Evolutionary conservation across 495 filamentous ascomycete genomes (phyloP).

Genomic region (Trichoderma erinaceum): DNA sequence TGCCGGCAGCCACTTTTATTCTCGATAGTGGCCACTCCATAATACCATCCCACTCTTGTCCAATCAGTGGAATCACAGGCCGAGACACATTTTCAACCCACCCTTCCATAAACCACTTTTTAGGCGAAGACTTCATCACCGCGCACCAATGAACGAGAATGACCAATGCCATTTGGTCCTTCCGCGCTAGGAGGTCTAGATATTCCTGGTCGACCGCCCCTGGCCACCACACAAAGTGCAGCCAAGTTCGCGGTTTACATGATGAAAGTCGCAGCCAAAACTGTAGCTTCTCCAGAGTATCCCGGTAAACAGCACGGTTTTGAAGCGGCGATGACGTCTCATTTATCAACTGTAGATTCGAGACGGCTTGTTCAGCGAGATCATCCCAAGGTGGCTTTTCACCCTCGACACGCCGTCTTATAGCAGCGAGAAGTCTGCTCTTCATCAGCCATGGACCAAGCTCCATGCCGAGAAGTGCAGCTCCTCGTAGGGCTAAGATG

Average conservation of each 20-base stretch:
- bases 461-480: constrained; percentile 19
- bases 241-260: constrained; percentile 22
- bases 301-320: background rate
- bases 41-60: constrained; percentile 20
- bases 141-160: constrained; percentile 25
- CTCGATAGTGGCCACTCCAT: background rate
- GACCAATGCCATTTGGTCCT: constrained; percentile 21
- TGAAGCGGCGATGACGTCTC: constrained; percentile 13
- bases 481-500: constrained; percentile 20
- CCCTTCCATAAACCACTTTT: constrained; percentile 21
- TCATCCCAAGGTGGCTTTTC: constrained; percentile 20
- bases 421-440: constrained; percentile 17
- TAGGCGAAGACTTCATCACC: constrained; percentile 23
- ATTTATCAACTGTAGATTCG: background rate
- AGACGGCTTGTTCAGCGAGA: background rate
- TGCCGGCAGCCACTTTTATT: background rate
- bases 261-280: constrained; percentile 20
- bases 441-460: constrained; percentile 20
- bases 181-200: constrained; percentile 19
- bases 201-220: constrained; percentile 21
- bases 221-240: constrained; percentile 23
- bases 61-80: constrained; percentile 21
- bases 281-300: background rate
- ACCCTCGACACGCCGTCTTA: constrained; percentile 17
- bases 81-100: constrained; percentile 21